A percentile compares a stretch with the other conserved stretches of the same genome.
Conservation (phyloP, 352 stramenopile genomes). For the Plasmopara muralis region DNA sequence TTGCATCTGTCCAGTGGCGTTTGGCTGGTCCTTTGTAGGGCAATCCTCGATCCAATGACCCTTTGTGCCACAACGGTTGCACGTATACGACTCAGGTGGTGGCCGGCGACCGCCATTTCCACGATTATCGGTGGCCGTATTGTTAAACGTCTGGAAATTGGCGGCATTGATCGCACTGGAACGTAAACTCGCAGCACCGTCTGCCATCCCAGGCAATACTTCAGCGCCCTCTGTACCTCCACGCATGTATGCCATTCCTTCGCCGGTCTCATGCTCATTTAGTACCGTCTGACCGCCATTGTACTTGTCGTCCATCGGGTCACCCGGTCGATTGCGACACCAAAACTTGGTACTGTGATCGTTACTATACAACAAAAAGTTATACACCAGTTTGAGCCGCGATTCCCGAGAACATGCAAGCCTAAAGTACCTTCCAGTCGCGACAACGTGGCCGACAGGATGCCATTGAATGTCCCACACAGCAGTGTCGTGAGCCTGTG, state of each 20-base stretch:
- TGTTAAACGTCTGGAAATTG: conserved; percentile 65
- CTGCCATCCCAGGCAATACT: conserved; percentile 65
- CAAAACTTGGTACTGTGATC: conserved; percentile 98
- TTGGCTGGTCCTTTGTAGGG: conserved; percentile 70
- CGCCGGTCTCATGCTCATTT: conserved; percentile 54
- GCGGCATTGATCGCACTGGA: conserved; percentile 63
- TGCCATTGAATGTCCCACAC: conserved; percentile 99
- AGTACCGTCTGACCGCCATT: conserved; percentile 69
- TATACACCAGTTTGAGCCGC: not conserved
- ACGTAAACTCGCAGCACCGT: conserved; percentile 45
- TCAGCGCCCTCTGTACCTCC: conserved; percentile 29
- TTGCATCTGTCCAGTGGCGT: conserved; percentile 22
- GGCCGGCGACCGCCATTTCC: conserved; percentile 36
- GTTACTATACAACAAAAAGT: conserved; percentile 53
- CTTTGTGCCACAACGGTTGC: conserved; percentile 80
- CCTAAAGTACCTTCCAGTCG: conserved; percentile 76
- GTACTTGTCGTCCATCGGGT: conserved; percentile 87
- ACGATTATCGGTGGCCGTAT: conserved; percentile 26
- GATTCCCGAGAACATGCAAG: no score
- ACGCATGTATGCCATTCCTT: conserved; percentile 20
- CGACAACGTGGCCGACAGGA: conserved; percentile 93
- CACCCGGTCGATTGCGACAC: conserved; percentile 91
- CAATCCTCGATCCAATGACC: conserved; percentile 86
- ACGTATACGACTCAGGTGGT: conserved; percentile 81
- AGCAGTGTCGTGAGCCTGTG: conserved; percentile 93